Evolutionary conservation across 2,329 filamentous ascomycete genomes (phyloP), one percentile per base, ranked within the genome.

Genomic region (Fusarium sp.): DNA sequence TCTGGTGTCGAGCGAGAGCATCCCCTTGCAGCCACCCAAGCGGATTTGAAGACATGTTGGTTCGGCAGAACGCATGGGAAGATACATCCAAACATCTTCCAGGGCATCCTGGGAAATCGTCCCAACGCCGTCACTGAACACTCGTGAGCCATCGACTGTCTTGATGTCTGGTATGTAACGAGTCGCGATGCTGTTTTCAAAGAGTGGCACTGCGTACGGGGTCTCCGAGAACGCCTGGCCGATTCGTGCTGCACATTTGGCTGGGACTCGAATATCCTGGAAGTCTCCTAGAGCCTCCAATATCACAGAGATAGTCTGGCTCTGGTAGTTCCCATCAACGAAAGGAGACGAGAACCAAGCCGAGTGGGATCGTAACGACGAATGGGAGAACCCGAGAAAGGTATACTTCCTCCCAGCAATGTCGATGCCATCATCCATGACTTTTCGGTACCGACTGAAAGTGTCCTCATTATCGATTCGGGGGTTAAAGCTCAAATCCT

Each of bases 121-220:
- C 0, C 94, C 94, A 1, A 94, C 92, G 1, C 94, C 94, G 78
- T 97, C 94, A 70, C 92, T 95, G 79, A 97, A 97, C 0, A 92
- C 87, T 6, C 91, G 87, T 0, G 82, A 84, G 13, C 88, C 82
- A 35, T 85, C 83, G 0, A 58, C 50, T 2, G 84, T 88, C 67
- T 87, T 84, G 2, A 94, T 84, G 67, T 94, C 91, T 0, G 79
- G 73, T 1, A 91, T 86, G 2, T 69, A 52, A 1, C 69, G 58
- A 7, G 81, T 76, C 1, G 25, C 75, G 62, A 88, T 86, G 1
- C 72, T 70, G 16, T 80, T 75, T 62, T 83, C 82, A 37, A 81
- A 34, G 16, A 92, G 81, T 0, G 86, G 80, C 0, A 95, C 83
- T 0, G 92, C 89, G 48, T 87, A 91, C 2, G 90, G 90, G 0